A percentile compares a stretch with the other conserved stretches of the same genome.
Conservation (phyloP, 2,329 filamentous ascomycete species). For the Ceratocystis lukuohia region DNA sequence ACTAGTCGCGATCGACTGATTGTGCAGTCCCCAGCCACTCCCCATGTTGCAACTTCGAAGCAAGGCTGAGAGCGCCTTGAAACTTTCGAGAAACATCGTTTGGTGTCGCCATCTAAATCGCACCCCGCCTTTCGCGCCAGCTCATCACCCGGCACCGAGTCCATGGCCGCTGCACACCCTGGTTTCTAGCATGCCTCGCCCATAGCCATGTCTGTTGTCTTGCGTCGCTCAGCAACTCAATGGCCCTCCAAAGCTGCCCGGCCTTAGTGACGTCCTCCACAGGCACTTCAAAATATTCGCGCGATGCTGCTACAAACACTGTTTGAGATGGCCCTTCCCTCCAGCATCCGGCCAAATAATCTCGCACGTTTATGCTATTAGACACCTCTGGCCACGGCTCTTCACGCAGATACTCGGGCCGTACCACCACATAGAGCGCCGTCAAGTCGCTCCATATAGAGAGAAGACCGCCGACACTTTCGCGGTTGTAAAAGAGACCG, state of each 20-base stretch:
- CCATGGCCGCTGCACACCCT: slow-evolving; percentile 15
- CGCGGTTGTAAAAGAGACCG: slow-evolving; percentile 7
- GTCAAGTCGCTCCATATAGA: slow-evolving; percentile 13
- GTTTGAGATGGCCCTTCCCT: slow-evolving; percentile 4
- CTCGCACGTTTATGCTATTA: not conserved
- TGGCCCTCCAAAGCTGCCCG: slow-evolving; percentile 12
- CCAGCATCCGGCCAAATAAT: slow-evolving; percentile 5
- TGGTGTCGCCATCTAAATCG: not conserved
- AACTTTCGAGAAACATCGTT: not conserved
- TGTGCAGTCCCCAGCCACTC: too few relatives aligned
- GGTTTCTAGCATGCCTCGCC: slow-evolving; percentile 12
- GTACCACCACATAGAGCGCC: slow-evolving; percentile 16
- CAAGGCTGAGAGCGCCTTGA: not conserved
- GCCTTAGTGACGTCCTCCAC: slow-evolving; percentile 7
- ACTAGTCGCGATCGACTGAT: too few relatives aligned
- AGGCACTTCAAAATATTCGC: slow-evolving; percentile 13
- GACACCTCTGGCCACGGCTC: not conserved
- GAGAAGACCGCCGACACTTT: slow-evolving; percentile 6
- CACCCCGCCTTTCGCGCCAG: slow-evolving; percentile 9
- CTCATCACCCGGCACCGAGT: slow-evolving; percentile 15
- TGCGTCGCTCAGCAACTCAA: slow-evolving; percentile 15
- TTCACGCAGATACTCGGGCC: slow-evolving; percentile 9
- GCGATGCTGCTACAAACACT: slow-evolving; percentile 6
- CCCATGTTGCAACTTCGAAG: too few relatives aligned
- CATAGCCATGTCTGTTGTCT: slow-evolving; percentile 15